These are phyloP conservation scores for Hippophae rhamnoides DNA, from an alignment of 306 rosid genomes.

Conservation along the genomic window DNA sequence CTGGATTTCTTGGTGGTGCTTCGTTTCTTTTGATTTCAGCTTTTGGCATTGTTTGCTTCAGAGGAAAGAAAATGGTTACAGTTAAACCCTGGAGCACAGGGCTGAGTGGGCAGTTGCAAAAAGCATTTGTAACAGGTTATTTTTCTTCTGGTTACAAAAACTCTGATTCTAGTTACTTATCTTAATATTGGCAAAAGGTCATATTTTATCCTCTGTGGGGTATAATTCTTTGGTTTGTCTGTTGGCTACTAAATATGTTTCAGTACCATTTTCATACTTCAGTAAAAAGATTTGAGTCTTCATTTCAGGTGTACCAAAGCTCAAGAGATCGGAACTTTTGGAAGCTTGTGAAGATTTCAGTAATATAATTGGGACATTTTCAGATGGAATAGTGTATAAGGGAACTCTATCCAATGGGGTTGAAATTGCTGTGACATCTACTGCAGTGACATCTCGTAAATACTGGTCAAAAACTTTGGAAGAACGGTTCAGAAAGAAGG, in stretches of 20 bases:
- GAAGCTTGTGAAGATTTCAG: slow-evolving; percentile 97
- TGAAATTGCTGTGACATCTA: slow-evolving; percentile 77
- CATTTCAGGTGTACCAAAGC: slow-evolving; percentile 78
- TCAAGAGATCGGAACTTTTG: slow-evolving; percentile 55
- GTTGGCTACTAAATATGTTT: not conserved
- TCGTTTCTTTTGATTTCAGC: slow-evolving; percentile 36
- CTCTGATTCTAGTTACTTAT: not conserved
- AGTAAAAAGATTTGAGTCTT: slow-evolving; percentile 9
- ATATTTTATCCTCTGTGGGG: not conserved
- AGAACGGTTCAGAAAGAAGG: slow-evolving; percentile 68
- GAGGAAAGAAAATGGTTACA: slow-evolving; percentile 56
- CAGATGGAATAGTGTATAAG: slow-evolving; percentile 63
- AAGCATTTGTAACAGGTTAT: slow-evolving; percentile 79
- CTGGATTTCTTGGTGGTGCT: slow-evolving; percentile 41
- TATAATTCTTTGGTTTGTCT: not conserved
- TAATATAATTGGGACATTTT: slow-evolving; percentile 57
- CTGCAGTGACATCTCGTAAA: slow-evolving; percentile 35
- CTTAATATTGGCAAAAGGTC: not conserved
- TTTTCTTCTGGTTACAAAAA: slow-evolving; percentile 6
- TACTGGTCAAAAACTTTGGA: slow-evolving; percentile 65
- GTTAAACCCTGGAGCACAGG: slow-evolving; percentile 97
- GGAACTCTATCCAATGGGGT: slow-evolving; percentile 94
- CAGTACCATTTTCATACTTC: not conserved
- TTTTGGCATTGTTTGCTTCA: slow-evolving; percentile 27
- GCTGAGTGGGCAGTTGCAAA: slow-evolving; percentile 89